Percentiles rank a stretch among this genome's conserved stretches.
Conservation (phyloP, 306 rosid genomes). For the Glycine latifolia region DNA sequence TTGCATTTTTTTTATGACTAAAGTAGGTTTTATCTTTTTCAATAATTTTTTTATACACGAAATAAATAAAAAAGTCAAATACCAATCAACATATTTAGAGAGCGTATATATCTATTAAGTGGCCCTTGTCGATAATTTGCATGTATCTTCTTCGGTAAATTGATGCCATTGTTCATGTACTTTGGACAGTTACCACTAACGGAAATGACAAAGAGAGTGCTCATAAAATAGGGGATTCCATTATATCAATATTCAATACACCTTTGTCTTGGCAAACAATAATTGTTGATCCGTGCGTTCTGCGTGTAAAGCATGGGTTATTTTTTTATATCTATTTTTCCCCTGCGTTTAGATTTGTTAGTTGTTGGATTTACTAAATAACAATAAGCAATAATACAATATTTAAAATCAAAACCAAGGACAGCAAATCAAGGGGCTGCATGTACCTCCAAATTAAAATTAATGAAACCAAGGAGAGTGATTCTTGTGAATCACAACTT, state of each 20-base stretch:
- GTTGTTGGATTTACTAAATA: neutral
- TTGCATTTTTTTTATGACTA: neutral
- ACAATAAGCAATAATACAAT: neutral
- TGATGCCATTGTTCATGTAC: neutral
- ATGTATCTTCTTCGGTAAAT: neutral
- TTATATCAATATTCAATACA: neutral
- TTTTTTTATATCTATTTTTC: neutral
- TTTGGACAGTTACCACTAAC: too few relatives aligned
- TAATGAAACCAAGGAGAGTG: neutral
- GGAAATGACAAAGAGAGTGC: neutral
- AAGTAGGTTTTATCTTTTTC: neutral
- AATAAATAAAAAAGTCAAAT: neutral
- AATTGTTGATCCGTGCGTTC: neutral
- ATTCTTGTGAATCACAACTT: neutral
- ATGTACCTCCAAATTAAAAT: neutral
- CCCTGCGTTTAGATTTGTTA: neutral
- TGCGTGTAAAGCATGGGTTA: slow-evolving; percentile 46
- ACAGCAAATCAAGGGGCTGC: slow-evolving; percentile 36
- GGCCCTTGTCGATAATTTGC: neutral
- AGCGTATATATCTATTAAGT: neutral
- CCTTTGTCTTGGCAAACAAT: neutral
- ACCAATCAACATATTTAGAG: neutral
- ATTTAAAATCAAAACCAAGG: slow-evolving; percentile 36
- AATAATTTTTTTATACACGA: neutral
- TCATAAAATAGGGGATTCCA: neutral